Conservation (phyloP, 306 rosid genomes). For the Macrotyloma uniflorum region DNA sequence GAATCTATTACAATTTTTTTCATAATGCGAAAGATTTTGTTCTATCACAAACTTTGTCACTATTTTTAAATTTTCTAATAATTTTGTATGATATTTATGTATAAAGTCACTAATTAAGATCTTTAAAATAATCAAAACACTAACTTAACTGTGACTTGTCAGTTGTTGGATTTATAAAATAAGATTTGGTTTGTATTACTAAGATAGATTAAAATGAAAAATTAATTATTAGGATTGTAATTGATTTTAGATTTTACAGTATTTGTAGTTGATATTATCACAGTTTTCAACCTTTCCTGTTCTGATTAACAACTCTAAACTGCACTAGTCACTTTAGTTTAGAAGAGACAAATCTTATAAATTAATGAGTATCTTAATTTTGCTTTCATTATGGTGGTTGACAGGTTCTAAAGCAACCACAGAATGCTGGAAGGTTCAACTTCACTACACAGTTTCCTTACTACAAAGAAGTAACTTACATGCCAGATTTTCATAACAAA, state of each 20-base stretch:
- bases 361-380: not conserved
- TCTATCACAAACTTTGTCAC: no score
- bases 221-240: not conserved
- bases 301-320: not conserved
- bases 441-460: conserved; percentile 75
- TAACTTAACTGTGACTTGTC: not conserved
- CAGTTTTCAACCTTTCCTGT: not conserved
- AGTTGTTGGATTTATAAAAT: not conserved
- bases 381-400: not conserved
- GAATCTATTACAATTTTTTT: no score
- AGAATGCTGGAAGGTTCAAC: conserved; percentile 70
- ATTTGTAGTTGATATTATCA: not conserved
- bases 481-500: conserved; percentile 57
- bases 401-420: conserved; percentile 44
- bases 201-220: no score
- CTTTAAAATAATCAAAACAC: not conserved
- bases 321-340: not conserved
- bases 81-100: not conserved
- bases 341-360: not conserved
- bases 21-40: no score
- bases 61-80: no score
- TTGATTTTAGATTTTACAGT: not conserved
- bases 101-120: not conserved
- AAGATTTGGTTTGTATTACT: not conserved
- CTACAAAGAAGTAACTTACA: conserved; percentile 61